Evolutionary conservation across 129 eudicot genomes (phyloP), one percentile per base, ranked within the genome.

Genomic region (Deinandra increscens): DNA sequence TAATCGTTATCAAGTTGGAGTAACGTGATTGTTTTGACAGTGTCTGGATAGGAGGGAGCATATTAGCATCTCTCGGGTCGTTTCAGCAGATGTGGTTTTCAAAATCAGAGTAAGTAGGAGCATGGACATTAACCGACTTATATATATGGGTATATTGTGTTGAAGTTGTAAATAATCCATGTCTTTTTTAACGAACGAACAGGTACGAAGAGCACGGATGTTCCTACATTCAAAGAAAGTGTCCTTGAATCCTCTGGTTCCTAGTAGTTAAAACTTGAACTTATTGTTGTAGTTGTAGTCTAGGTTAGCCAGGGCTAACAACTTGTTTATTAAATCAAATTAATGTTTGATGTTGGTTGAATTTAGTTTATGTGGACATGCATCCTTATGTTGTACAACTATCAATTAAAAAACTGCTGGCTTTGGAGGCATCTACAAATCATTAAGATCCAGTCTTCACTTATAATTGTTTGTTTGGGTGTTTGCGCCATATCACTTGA

Each of bases 21-120:
- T 51, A 20, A 36, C 17, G 38, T 26, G 74, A 37, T 36, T 61
- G 43, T 46, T 45, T 49, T 48, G 14, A 44, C 84, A 93, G 97
- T 65, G 98, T 93, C 20, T 93, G 98, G 98, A 93, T 93, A 41
- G 98, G 98, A 43, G 98, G 98, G 74, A 93, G 98, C 55, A 93
- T 93, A 78, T 76, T 93, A 75, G 98, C 98, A 42, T 93, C 98
- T 63, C 96, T 93, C 43, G 98, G 98, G 63, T 93, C 98, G 48
- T 89, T 93, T 64, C 98, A 93, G 78, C 98, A 93, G 67, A 89
- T 93, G 98, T 93, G 98, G 98, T 93, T 93, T 81, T 93, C 97
- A 34, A 93, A 93, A 83, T 84, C 97, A 2, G 98, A 93, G 98
- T 93, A 86, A 86, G 98, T 73, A 69, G 12, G 7, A 39, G 14